Evolutionary conservation across 345 rosid genomes (phyloP).

Genomic region (Eucalyptus regnans): DNA sequence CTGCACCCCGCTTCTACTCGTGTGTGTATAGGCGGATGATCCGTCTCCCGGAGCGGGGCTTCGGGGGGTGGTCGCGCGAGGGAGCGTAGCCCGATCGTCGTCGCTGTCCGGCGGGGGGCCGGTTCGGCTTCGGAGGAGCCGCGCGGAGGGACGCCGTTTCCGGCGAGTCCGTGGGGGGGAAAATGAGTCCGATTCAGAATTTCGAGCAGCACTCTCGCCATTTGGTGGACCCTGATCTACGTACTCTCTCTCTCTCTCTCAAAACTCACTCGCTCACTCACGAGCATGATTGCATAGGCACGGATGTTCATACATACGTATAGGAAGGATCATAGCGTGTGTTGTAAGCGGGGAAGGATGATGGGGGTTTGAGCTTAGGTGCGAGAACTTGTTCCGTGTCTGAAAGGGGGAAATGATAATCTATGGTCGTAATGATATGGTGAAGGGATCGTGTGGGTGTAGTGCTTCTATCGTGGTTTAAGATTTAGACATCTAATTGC

Average conservation of each 20-base stretch:
- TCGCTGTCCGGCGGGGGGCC: not conserved
- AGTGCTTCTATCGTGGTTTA: not conserved
- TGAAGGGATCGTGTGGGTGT: not conserved
- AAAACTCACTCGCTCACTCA: not conserved
- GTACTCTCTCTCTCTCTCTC: constrained; percentile 13
- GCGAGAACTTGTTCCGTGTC: not conserved
- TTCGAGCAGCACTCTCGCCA: constrained; percentile 92
- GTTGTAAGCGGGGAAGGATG: not conserved
- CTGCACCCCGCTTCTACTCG: not conserved
- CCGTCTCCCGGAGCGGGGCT: not conserved
- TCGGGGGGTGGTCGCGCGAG: not conserved
- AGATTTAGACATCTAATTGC: not conserved
- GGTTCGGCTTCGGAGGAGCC: not conserved
- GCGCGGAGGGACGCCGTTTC: not conserved
- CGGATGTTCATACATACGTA: not conserved
- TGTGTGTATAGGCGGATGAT: not conserved
- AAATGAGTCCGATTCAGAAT: constrained; percentile 94
- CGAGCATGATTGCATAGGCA: not conserved
- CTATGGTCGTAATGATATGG: not conserved
- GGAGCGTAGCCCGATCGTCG: not conserved
- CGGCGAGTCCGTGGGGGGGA: not conserved
- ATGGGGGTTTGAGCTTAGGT: not conserved
- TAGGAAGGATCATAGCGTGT: not conserved
- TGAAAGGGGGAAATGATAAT: not conserved
- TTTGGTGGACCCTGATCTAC: constrained; percentile 68